Evolutionary conservation across 768 basidiomycete genomes (phyloP).

Genomic region (Collybiopsis luxurians): DNA sequence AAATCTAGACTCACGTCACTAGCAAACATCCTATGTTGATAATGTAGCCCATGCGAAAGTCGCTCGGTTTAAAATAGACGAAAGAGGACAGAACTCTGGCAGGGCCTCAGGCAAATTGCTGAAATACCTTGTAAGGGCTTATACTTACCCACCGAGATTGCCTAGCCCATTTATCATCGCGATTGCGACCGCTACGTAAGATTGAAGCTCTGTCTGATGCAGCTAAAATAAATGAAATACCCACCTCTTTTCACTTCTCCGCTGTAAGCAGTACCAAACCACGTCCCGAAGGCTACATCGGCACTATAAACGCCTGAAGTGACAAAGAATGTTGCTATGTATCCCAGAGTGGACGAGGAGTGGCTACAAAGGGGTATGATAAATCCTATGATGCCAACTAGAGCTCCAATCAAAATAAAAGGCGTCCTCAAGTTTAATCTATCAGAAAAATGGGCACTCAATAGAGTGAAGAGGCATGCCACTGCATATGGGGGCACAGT

Average conservation of each 20-base stretch:
- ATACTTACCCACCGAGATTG: slow-evolving; percentile 38
- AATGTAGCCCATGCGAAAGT: slow-evolving; percentile 15
- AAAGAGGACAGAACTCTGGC: slow-evolving; percentile 21
- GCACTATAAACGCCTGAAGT: slow-evolving; percentile 41
- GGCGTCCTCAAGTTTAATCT: slow-evolving; percentile 42
- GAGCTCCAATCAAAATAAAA: slow-evolving; percentile 40
- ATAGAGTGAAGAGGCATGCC: slow-evolving; percentile 42
- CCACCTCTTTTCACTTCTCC: slow-evolving; percentile 1
- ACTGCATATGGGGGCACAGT: slow-evolving; percentile 48
- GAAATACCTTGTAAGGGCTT: neutral
- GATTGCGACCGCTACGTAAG: slow-evolving; percentile 32
- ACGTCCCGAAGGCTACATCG: slow-evolving; percentile 37
- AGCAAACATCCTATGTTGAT: slow-evolving; percentile 13
- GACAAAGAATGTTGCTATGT: slow-evolving; percentile 37
- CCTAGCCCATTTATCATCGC: slow-evolving; percentile 46
- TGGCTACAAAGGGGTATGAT: slow-evolving; percentile 39
- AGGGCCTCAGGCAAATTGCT: neutral
- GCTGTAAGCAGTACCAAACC: slow-evolving; percentile 28
- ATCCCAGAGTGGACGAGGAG: slow-evolving; percentile 23
- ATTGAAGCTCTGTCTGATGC: neutral
- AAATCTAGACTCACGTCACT: slow-evolving; percentile 20
- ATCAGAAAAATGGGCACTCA: slow-evolving; percentile 41
- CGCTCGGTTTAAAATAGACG: slow-evolving; percentile 16
- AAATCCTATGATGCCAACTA: slow-evolving; percentile 49
- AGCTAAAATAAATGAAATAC: slow-evolving; percentile 39